phyloP scores from a whole-genome alignment of 2,329 filamentous ascomycete species.

The Diatrype stigma region DNA sequence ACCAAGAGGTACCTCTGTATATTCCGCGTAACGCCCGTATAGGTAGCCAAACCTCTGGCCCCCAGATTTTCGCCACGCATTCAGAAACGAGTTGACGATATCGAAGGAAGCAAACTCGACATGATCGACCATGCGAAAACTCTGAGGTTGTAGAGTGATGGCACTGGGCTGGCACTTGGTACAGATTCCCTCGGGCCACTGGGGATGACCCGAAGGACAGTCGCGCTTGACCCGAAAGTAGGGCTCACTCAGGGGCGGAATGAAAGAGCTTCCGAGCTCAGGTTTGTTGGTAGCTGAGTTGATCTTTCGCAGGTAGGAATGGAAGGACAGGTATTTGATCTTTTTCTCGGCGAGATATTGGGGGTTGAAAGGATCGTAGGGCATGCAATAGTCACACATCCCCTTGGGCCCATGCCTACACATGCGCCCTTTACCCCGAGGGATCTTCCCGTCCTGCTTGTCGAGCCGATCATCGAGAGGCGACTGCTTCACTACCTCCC shows the following conservation, averaged over 20 bases:
- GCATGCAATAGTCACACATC: slow-evolving; percentile 99
- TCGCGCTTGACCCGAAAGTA: slow-evolving; percentile 85
- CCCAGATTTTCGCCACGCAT: slow-evolving; percentile 86
- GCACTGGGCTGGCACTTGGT: slow-evolving; percentile 97
- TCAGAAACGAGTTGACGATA: slow-evolving; percentile 83
- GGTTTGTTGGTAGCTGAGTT: slow-evolving; percentile 96
- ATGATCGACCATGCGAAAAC: slow-evolving; percentile 96
- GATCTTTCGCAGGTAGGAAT: slow-evolving; percentile 89
- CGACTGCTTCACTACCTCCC: slow-evolving; percentile 89
- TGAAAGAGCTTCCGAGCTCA: slow-evolving; percentile 89
- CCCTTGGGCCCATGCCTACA: slow-evolving; percentile 94
- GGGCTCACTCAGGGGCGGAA: slow-evolving; percentile 89
- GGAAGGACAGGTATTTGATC: slow-evolving; percentile 98
- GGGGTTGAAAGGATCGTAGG: slow-evolving; percentile 87
- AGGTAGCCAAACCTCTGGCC: slow-evolving; percentile 82
- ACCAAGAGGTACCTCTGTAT: slow-evolving; percentile 86
- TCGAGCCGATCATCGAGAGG: slow-evolving; percentile 83
- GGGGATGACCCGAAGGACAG: slow-evolving; percentile 88
- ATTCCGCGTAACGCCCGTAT: slow-evolving; percentile 88
- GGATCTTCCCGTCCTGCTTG: slow-evolving; percentile 69
- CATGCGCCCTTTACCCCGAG: slow-evolving; percentile 45
- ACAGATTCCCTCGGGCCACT: slow-evolving; percentile 95
- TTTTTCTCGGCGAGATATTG: slow-evolving; percentile 90
- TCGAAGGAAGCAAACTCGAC: slow-evolving; percentile 87
- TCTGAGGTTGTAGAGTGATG: slow-evolving; percentile 89